Percentiles rank a stretch among this genome's conserved stretches.
phyloP scores from a whole-genome alignment of 225 moss, liverwort and hornwort species.

The Marchantia paleacea region DNA sequence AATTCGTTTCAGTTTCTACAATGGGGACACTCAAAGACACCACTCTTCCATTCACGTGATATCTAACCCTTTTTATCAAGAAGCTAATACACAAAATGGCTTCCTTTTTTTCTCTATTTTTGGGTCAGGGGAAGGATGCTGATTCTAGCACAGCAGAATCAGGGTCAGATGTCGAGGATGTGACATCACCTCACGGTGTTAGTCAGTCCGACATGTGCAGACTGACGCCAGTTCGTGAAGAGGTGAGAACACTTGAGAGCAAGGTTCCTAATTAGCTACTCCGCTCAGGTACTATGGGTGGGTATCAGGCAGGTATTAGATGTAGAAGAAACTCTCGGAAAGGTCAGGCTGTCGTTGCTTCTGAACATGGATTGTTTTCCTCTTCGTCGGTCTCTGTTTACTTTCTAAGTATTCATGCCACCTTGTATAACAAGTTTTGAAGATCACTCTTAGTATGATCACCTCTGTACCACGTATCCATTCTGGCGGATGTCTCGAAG shows the following conservation, averaged over 20 bases:
- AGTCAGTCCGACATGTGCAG: slow-evolving; percentile 44
- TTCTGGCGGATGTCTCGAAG: too few species aligned
- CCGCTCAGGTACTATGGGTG: not conserved
- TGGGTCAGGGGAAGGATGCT: slow-evolving; percentile 54
- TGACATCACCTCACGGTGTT: slow-evolving; percentile 37
- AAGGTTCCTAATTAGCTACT: not conserved
- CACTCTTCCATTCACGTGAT: not conserved
- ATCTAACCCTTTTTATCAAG: not conserved
- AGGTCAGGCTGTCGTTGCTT: not conserved
- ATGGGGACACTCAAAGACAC: not conserved
- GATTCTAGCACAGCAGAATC: slow-evolving; percentile 34
- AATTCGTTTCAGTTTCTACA: not conserved
- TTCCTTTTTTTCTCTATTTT: not conserved
- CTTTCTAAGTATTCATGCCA: too few species aligned
- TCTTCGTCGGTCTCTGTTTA: too few species aligned
- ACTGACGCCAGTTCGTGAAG: slow-evolving; percentile 40
- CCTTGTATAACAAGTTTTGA: too few species aligned
- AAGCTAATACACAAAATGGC: not conserved
- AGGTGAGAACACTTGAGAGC: slow-evolving; percentile 35
- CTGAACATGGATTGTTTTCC: not conserved
- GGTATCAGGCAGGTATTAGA: not conserved
- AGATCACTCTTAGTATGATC: too few species aligned
- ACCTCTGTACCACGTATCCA: too few species aligned
- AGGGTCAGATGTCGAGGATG: slow-evolving; percentile 46
- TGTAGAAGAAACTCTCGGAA: too few species aligned